phyloP scores from a whole-genome alignment of 2,329 filamentous ascomycete genomes.

The Aspergillus quadricinctus region DNA sequence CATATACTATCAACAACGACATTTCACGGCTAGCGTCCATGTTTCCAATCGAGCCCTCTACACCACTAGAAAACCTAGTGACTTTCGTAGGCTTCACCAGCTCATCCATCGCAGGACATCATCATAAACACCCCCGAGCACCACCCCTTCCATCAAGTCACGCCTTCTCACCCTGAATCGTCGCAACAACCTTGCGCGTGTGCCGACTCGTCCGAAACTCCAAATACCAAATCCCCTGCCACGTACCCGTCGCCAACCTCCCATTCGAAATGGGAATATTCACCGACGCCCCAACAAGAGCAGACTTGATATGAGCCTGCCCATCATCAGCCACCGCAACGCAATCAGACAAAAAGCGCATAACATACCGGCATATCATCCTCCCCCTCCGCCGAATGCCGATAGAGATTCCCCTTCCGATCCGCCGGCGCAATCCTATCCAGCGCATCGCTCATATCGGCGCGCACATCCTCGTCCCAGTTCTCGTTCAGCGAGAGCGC shows the following conservation, averaged over 20 bases:
- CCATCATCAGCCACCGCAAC: not conserved
- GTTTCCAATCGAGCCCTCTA: not conserved
- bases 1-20: not conserved
- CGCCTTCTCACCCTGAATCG: constrained; percentile 79
- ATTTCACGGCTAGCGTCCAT: not conserved
- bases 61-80: not conserved
- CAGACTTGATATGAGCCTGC: constrained; percentile 87
- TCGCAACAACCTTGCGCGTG: constrained; percentile 77
- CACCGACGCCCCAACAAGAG: constrained; percentile 81
- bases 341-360: constrained; percentile 4
- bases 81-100: not conserved
- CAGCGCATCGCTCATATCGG: constrained; percentile 89
- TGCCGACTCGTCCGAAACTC: constrained; percentile 80
- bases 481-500: constrained; percentile 93
- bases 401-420: constrained; percentile 69
- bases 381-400: constrained; percentile 77
- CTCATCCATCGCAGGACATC: not conserved
- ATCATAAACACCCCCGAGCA: constrained; percentile 14
- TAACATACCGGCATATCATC: constrained; percentile 84
- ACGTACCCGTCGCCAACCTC: constrained; percentile 62
- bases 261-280: constrained; percentile 89
- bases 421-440: constrained; percentile 87
- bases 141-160: constrained; percentile 18
- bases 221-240: constrained; percentile 80
- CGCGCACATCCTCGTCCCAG: constrained; percentile 76